Evolutionary conservation across 139 green algal species (phyloP).

Genomic region (Micractinium sp.): DNA sequence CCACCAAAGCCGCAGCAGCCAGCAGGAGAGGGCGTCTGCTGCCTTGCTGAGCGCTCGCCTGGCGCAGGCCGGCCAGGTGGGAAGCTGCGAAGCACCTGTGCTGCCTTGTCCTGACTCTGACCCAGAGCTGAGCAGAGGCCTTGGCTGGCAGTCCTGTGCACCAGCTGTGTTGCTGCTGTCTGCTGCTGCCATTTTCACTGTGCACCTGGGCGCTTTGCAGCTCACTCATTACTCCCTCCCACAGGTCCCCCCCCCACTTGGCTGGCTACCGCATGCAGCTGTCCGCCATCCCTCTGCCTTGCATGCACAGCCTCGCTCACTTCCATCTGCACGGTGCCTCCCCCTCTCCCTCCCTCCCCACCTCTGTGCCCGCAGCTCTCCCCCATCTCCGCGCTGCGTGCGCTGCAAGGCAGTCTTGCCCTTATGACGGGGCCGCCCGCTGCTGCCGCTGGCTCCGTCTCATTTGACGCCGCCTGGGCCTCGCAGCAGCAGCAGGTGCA

Average conservation of each 20-base stretch:
- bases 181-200: neutral
- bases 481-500: conserved; percentile 17
- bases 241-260: neutral
- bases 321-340: neutral
- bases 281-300: too few species aligned
- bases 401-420: conserved; percentile 15
- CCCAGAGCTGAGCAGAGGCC: too few species aligned
- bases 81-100: too few species aligned
- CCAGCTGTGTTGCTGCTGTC: too few species aligned
- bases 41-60: neutral
- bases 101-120: too few species aligned
- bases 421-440: neutral
- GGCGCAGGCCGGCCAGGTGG: conserved; percentile 4
- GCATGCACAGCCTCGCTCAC: neutral
- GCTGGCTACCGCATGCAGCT: neutral
- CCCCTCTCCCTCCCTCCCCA: neutral
- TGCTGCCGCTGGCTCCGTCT: neutral
- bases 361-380: neutral
- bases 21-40: neutral
- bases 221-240: too few species aligned
- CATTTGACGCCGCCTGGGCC: neutral
- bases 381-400: neutral
- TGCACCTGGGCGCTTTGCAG: too few species aligned
- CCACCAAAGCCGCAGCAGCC: neutral
- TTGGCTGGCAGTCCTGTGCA: too few species aligned